Conservation (phyloP, 768 basidiomycete species). For the Boletus sp. region DNA sequence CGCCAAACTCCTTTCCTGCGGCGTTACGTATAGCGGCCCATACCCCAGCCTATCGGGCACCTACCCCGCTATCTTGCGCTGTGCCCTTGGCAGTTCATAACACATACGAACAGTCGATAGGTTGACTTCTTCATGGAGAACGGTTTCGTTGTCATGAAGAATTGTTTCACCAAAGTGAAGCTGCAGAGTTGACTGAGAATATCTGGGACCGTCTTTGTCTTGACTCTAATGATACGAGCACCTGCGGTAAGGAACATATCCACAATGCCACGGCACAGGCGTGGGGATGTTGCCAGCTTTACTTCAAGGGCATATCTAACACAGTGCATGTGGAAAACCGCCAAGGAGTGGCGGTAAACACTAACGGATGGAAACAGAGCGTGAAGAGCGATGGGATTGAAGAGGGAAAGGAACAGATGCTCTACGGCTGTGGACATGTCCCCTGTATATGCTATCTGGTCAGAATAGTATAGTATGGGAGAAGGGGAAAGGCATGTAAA, state of each 20-base stretch:
- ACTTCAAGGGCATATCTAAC: conserved; percentile 45
- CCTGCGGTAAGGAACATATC: conserved; percentile 50
- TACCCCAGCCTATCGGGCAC: neutral
- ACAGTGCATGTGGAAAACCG: neutral
- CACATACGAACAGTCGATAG: conserved; percentile 38
- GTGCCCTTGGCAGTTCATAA: neutral
- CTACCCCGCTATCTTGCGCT: neutral
- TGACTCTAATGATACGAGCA: conserved; percentile 50
- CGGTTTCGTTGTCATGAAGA: conserved; percentile 51
- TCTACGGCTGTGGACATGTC: no score
- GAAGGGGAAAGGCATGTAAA: no score
- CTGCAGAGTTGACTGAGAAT: conserved; percentile 43
- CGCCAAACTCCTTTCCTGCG: neutral
- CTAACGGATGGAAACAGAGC: no score
- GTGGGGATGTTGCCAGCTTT: conserved; percentile 41
- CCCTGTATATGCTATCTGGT: no score
- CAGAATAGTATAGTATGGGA: no score
- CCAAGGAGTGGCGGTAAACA: no score
- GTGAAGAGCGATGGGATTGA: no score
- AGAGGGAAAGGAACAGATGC: no score
- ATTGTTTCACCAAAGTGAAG: conserved; percentile 52
- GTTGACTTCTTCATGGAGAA: conserved; percentile 53
- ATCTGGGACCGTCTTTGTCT: conserved; percentile 52
- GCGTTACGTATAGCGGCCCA: neutral
- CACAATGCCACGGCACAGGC: conserved; percentile 54